Base-by-base conservation (phyloP, 1,284 basidiomycete genomes). In the Naganishia albida region DNA sequence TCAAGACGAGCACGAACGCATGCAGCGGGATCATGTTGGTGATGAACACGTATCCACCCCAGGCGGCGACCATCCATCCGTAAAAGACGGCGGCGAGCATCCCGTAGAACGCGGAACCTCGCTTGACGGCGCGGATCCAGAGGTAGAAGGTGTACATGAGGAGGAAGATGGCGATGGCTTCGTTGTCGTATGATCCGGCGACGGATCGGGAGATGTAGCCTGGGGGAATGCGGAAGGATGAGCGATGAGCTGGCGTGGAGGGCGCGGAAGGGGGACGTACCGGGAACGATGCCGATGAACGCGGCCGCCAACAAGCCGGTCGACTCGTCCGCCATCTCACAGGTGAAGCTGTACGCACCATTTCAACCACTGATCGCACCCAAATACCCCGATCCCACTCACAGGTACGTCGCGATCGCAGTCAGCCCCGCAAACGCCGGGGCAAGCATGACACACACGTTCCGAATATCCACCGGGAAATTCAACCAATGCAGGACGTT, bases 41-140 rank as follows among this genome's bases (percentile, higher is more conserved):
- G 80, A 99, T 99, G 84, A 99, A 99, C 1, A 92, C 96, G 80
- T 99, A 99, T 70, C 96, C 96, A 82, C 96, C 96, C 96, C 96
- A 99, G 15, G 96, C 96, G 54, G 96, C 95, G 18, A 99, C 96
- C 96, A 99, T 99, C 85, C 98, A 99, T 72, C 97, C 98, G 82
- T 99, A 99, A 82, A 99, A 98, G 16, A 99, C 81, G 7, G 94
- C 96, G 25, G 94, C 88, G 52, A 90, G 77, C 23, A 91, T 91
- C 43, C 93, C 95, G 75, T 87, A 98, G 68, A 95, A 85, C 0
- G 93, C 93, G 67, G 91, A 94, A 44, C 96, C 96, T 52, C 87
- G 85, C 81, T 98, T 98, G 66, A 98, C 83, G 25, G 96, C 94
- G 76, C 91, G 93, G 80, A 99, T 95, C 96, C 96, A 99, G 68